Evolutionary conservation across 345 rosid species (phyloP).

Genomic region (Citrus australasica): DNA sequence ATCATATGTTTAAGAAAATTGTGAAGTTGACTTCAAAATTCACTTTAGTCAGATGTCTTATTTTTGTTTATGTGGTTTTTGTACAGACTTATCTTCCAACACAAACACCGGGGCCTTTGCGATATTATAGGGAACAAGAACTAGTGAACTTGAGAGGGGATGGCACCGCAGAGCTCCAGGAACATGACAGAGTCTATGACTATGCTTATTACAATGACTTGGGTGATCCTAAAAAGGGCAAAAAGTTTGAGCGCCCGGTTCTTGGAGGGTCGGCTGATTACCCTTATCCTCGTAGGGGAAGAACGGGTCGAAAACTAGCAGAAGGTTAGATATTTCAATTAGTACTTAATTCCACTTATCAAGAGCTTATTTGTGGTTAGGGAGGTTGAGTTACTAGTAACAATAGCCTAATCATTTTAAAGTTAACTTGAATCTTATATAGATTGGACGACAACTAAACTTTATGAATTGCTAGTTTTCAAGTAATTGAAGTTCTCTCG

Average conservation of each 20-base stretch:
- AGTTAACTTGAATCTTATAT: neutral
- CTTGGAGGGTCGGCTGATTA: conserved; percentile 69
- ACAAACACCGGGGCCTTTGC: conserved; percentile 53
- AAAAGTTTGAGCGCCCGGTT: conserved; percentile 53
- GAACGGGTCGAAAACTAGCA: conserved; percentile 64
- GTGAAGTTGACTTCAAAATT: neutral
- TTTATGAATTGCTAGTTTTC: neutral
- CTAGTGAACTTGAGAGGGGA: conserved; percentile 61
- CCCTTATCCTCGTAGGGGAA: conserved; percentile 90
- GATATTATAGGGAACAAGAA: conserved; percentile 63
- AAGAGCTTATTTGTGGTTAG: neutral
- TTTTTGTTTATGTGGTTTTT: neutral
- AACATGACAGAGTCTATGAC: conserved; percentile 83
- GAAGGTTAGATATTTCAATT: conserved; percentile 26
- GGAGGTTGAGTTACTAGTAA: neutral
- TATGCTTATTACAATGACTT: conserved; percentile 83
- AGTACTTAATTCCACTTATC: neutral
- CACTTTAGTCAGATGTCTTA: neutral
- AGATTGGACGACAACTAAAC: neutral
- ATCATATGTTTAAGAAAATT: neutral
- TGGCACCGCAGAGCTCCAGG: conserved; percentile 63
- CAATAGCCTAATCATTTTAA: neutral
- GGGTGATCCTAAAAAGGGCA: conserved; percentile 47
- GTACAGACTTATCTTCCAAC: conserved; percentile 71
- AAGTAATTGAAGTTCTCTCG: neutral